Conservation (phyloP, 306 rosid species). For the Citrullus colocynthis region DNA sequence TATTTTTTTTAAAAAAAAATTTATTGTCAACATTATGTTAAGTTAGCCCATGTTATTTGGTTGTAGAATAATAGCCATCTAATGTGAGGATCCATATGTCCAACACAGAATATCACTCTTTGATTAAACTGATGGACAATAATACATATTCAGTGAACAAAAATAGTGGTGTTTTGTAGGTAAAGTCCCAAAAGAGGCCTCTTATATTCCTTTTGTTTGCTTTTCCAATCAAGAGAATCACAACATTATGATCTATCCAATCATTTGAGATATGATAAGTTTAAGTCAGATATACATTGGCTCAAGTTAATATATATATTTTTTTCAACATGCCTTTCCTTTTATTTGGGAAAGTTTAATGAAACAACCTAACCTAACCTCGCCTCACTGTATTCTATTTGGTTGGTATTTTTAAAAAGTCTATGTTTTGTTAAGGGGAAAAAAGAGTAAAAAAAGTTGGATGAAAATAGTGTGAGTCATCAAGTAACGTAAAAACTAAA, state of each 20-base stretch:
- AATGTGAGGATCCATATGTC: slow-evolving; percentile 6
- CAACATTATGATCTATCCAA: slow-evolving; percentile 2
- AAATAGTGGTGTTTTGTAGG: slow-evolving; percentile 8
- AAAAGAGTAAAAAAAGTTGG: not conserved
- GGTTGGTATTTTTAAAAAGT: not conserved
- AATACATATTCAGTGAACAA: slow-evolving; percentile 1
- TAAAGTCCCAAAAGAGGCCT: not conserved
- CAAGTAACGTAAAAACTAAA: not conserved
- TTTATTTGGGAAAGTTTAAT: not conserved
- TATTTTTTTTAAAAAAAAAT: not conserved
- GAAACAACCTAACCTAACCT: not conserved
- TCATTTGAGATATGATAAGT: slow-evolving; percentile 11
- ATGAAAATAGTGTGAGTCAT: too few relatives aligned
- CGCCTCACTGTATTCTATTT: not conserved
- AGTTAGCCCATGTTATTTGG: not conserved
- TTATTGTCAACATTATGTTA: not conserved
- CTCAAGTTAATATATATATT: not conserved
- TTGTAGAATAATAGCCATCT: slow-evolving; percentile 7
- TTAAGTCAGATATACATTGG: slow-evolving; percentile 16
- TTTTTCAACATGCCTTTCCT: not conserved
- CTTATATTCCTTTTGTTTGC: not conserved
- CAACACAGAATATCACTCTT: not conserved
- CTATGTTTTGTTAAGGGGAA: not conserved
- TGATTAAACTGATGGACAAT: not conserved
- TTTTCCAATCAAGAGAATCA: not conserved